These are phyloP conservation scores for Diplodia mutila DNA, from an alignment of 2,329 filamentous ascomycete species.

Conservation along the genomic window DNA sequence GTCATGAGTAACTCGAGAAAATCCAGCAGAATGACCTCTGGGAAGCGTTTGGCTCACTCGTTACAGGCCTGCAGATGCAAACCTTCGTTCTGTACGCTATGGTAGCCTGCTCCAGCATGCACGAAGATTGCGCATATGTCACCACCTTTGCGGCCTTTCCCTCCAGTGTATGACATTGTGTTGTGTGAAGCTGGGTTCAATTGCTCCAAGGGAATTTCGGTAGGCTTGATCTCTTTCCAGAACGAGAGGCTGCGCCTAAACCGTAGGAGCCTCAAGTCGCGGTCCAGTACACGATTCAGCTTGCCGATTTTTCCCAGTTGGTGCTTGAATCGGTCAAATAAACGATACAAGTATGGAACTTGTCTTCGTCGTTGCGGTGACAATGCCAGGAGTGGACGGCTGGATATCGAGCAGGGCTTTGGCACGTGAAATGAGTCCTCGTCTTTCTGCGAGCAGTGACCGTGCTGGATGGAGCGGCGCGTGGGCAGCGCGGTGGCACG, in stretches of 20 bases:
- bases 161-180: neutral
- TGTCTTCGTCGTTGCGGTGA: neutral
- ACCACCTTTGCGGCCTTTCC: slow-evolving; percentile 4
- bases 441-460: neutral
- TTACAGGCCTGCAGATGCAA: slow-evolving; percentile 85
- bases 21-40: neutral
- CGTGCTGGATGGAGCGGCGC: neutral
- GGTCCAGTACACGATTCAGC: neutral
- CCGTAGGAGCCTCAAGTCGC: neutral
- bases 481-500: neutral
- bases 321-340: neutral
- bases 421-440: neutral
- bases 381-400: neutral
- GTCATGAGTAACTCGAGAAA: neutral
- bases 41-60: slow-evolving; percentile 65
- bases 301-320: neutral
- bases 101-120: slow-evolving; percentile 92
- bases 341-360: neutral
- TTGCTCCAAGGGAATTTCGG: neutral
- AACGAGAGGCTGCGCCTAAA: slow-evolving; percentile 13
- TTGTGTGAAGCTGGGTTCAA: neutral
- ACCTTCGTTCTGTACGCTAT: slow-evolving; percentile 83
- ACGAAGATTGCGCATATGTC: slow-evolving; percentile 76
- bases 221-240: neutral
- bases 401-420: neutral